These are phyloP conservation scores for Trichodelitschia bisporula DNA, from an alignment of 495 filamentous ascomycete species.

Conservation along the genomic window DNA sequence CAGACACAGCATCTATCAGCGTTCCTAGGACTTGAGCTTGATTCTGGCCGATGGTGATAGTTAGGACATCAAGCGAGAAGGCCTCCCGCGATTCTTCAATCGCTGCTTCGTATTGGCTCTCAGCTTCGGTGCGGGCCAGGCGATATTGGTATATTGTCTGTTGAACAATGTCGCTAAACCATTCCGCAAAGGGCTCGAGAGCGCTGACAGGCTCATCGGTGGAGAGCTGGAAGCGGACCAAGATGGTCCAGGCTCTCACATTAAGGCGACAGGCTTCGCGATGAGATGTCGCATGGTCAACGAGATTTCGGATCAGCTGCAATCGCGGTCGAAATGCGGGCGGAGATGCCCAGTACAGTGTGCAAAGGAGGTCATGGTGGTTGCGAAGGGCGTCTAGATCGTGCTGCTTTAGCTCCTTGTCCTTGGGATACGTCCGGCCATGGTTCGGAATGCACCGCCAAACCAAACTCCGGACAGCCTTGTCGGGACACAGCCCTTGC, in stretches of 20 bases:
- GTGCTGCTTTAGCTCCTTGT: slow-evolving; percentile 41
- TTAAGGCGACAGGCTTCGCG: slow-evolving; percentile 67
- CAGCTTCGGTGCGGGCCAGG: slow-evolving; percentile 33
- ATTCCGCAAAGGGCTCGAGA: slow-evolving; percentile 22
- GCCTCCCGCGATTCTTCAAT: slow-evolving; percentile 14
- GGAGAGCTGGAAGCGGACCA: slow-evolving; percentile 51
- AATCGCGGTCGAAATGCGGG: slow-evolving; percentile 40
- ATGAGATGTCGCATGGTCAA: slow-evolving; percentile 59
- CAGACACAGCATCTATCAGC: slow-evolving; percentile 26
- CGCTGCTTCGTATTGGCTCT: slow-evolving; percentile 23
- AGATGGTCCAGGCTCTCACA: slow-evolving; percentile 54
- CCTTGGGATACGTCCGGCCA: slow-evolving; percentile 64
- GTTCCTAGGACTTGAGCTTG: slow-evolving; percentile 35
- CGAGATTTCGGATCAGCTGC: slow-evolving; percentile 47
- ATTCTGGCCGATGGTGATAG: slow-evolving; percentile 30
- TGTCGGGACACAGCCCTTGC: slow-evolving; percentile 29
- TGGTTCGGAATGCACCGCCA: slow-evolving; percentile 75
- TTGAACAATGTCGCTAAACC: slow-evolving; percentile 35
- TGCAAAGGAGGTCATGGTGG: slow-evolving; percentile 80
- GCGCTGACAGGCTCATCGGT: slow-evolving; percentile 15
- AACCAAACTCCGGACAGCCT: slow-evolving; percentile 51
- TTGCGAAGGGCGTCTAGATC: slow-evolving; percentile 76
- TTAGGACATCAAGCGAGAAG: slow-evolving; percentile 25
- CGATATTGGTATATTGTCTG: slow-evolving; percentile 33
- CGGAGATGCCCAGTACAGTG: slow-evolving; percentile 69